These are phyloP conservation scores for Podospora pseudopauciseta DNA, from an alignment of 495 filamentous ascomycete genomes.

Conservation along the genomic window DNA sequence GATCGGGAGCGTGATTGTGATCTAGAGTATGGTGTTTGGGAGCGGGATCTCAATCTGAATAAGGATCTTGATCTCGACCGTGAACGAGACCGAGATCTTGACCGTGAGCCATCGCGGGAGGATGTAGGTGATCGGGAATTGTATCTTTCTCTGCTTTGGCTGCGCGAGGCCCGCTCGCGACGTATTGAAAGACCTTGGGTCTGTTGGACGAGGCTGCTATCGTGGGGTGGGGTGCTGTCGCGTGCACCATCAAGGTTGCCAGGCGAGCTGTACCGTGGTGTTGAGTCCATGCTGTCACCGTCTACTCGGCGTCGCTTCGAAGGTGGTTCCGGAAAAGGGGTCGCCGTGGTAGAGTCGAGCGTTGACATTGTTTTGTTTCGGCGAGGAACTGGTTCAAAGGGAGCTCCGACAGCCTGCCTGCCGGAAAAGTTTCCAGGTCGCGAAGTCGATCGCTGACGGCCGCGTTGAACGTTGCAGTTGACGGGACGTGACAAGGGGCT, in stretches of 20 bases:
- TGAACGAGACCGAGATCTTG: slow-evolving; percentile 15
- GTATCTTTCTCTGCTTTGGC: slow-evolving; percentile 25
- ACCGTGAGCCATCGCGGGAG: slow-evolving; percentile 34
- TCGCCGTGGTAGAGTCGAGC: not conserved
- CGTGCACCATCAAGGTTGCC: slow-evolving; percentile 5
- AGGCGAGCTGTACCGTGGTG: slow-evolving; percentile 35
- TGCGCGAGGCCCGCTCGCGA: slow-evolving; percentile 27
- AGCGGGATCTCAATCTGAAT: slow-evolving; percentile 30
- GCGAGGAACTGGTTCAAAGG: not conserved
- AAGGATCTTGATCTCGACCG: slow-evolving; percentile 32
- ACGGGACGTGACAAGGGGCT: not conserved
- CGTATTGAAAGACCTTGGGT: slow-evolving; percentile 39
- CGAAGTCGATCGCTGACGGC: not conserved
- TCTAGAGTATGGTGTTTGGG: slow-evolving; percentile 12
- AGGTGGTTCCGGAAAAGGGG: slow-evolving; percentile 31
- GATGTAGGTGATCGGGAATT: slow-evolving; percentile 6
- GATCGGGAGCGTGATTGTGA: slow-evolving; percentile 42
- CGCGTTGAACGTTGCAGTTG: not conserved
- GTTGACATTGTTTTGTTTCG: not conserved
- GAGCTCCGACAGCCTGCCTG: not conserved
- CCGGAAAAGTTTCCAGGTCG: not conserved
- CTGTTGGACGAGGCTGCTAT: slow-evolving; percentile 1
- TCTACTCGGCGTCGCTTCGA: slow-evolving; percentile 56
- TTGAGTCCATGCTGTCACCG: slow-evolving; percentile 39
- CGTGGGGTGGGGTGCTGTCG: slow-evolving; percentile 6